Conservation (phyloP, 1,284 basidiomycete species). For the Mrakiaceae sp. region DNA sequence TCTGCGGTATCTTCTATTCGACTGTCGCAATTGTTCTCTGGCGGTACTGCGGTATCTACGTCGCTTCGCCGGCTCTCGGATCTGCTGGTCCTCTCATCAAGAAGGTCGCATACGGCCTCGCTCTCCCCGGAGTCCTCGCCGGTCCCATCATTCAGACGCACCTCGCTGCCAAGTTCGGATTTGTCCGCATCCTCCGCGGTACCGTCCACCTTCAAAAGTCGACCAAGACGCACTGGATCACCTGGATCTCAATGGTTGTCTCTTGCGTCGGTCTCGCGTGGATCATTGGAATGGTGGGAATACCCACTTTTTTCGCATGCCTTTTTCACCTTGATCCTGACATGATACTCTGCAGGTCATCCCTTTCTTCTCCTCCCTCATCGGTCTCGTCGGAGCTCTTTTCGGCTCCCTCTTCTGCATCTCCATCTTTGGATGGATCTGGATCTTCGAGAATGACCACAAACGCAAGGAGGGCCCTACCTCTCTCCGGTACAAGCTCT, state of each 20-base stretch:
- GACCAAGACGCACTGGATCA: conserved; percentile 47
- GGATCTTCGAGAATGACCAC: conserved; percentile 22
- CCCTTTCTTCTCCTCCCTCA: conserved; percentile 19
- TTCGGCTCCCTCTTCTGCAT: conserved; percentile 25
- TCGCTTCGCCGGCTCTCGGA: conserved; percentile 32
- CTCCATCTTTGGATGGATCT: conserved; percentile 22
- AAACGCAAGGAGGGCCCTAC: background rate
- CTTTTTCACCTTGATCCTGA: background rate
- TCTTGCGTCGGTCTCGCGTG: conserved; percentile 41
- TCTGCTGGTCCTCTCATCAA: conserved; percentile 32
- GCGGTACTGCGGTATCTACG: conserved; percentile 26
- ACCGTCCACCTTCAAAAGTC: conserved; percentile 48
- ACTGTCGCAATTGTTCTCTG: conserved; percentile 18
- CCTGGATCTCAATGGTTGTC: conserved; percentile 40
- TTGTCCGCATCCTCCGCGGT: conserved; percentile 49
- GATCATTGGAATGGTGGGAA: conserved; percentile 42
- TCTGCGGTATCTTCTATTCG: conserved; percentile 26
- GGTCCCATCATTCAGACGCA: conserved; percentile 12
- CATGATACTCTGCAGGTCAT: conserved; percentile 17
- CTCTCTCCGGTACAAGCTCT: background rate
- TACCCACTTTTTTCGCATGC: conserved; percentile 25
- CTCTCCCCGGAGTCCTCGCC: conserved; percentile 28
- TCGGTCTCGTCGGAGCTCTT: conserved; percentile 26
- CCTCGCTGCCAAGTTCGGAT: conserved; percentile 45
- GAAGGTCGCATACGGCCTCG: conserved; percentile 33